Percentiles rank a stretch among this genome's conserved stretches.
These are phyloP conservation scores for Phalaenopsis hybrid DNA, from an alignment of 116 monocot genomes.

Conservation along the genomic window DNA sequence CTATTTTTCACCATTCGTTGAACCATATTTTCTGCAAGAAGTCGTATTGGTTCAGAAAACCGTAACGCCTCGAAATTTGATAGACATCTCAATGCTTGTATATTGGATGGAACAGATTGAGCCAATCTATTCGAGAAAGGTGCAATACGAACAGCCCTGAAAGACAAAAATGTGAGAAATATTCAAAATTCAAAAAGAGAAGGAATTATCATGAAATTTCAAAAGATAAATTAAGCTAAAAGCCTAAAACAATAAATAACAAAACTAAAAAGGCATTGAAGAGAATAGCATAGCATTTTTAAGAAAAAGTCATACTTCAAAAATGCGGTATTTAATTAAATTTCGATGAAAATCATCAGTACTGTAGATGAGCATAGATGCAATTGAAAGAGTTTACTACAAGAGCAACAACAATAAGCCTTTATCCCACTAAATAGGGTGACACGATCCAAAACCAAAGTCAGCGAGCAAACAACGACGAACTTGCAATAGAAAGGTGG, in stretches of 20 bases:
- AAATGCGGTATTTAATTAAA: neutral
- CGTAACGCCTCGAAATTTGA: slow-evolving; percentile 80
- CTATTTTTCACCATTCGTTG: slow-evolving; percentile 77
- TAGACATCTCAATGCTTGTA: slow-evolving; percentile 81
- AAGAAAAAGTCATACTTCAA: neutral
- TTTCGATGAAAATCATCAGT: neutral
- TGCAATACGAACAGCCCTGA: slow-evolving; percentile 92
- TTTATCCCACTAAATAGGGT: too few species aligned
- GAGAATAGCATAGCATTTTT: neutral
- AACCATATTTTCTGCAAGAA: slow-evolving; percentile 84
- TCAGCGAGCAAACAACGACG: too few species aligned
- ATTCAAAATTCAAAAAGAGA: slow-evolving; percentile 7
- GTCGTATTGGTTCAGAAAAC: slow-evolving; percentile 77
- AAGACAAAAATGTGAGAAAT: slow-evolving; percentile 9
- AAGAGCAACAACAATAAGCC: too few species aligned
- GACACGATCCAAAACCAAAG: too few species aligned
- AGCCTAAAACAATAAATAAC: neutral
- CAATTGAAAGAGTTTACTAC: neutral
- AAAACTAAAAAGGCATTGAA: neutral
- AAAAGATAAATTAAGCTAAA: neutral
- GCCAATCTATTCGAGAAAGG: slow-evolving; percentile 99
- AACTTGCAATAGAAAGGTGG: too few species aligned
- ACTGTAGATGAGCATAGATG: neutral
- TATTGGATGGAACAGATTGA: slow-evolving; percentile 65
- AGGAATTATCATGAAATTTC: neutral